Evolutionary conservation across 805 yeast species (phyloP), one percentile per base, ranked within the genome.

Genomic region (Starmerella bacillaris): DNA sequence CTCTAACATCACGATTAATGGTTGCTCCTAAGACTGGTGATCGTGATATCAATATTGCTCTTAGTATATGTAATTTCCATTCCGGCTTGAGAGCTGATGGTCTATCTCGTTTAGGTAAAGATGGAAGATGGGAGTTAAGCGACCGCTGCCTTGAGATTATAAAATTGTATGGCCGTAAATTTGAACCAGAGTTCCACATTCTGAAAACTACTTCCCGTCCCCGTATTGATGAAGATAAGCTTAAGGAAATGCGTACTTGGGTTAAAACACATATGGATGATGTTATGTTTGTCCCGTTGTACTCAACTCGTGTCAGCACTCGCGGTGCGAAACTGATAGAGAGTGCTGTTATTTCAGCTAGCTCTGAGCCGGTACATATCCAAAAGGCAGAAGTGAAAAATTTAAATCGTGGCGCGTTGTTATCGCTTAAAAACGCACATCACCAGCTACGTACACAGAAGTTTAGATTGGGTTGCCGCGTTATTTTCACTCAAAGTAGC

Each of bases 381-480:
- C 70, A 65, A 31, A 57, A 67, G 22, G 53, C 60, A 22, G 61
- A 65, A 26, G 64, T 82, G 44, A 74, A 71, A 44, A 79, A 82
- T 36, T 89, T 84, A 44, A 95, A 95, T 34, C 68, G 75, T 37
- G 72, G 68, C 27, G 94, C 95, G 0, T 65, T 89, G 20, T 60
- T 89, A 40, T 72, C 77, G 46, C 86, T 94, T 5, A 57, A 68
- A 21, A 70, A 66, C 27, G 79, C 94, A 1, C 69, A 68, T 50
- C 74, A 76, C 48, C 63, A 72, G 43, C 64, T 89, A 45, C 68
- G 76, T 37, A 64, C 66, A 27, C 99, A 89, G 59, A 58, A 64
- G 31, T 89, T 89, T 52, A 65, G 68, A 20, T 63, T 89, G 17
- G 98, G 98, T 48, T 95, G 89, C 51, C 69, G 98, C 41, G 80